phyloP scores from a whole-genome alignment of 148 eudicot species.

The Vaccinium macrocarpon region DNA sequence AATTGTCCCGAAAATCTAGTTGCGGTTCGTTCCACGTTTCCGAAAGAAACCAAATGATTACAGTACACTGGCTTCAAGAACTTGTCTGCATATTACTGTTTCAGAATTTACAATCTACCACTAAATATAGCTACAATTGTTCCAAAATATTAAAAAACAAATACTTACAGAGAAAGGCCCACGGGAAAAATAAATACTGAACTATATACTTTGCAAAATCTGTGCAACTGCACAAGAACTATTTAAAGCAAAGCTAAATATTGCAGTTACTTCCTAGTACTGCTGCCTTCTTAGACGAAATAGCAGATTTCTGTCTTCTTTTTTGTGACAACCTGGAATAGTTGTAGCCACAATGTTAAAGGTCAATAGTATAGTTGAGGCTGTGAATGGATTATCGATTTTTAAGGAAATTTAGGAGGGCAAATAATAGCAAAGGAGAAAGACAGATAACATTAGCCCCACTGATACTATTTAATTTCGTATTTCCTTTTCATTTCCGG shows the following conservation, averaged over 20 bases:
- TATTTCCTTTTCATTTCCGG: neutral
- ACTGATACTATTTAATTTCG: neutral
- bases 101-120: no score
- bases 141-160: neutral
- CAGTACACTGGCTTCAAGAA: no score
- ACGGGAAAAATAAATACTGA: neutral
- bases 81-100: no score
- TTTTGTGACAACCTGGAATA: conserved; percentile 32
- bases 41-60: no score
- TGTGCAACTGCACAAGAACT: neutral
- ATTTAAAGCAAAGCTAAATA: neutral
- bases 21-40: no score
- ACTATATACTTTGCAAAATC: neutral
- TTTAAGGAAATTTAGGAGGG: neutral
- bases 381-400: neutral
- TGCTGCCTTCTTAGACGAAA: conserved; percentile 26
- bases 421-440: neutral
- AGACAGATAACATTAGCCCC: neutral
- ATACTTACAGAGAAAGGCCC: neutral
- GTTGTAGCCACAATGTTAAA: neutral
- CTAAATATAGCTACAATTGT: no score
- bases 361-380: neutral
- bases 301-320: conserved; percentile 19
- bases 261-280: conserved; percentile 12
- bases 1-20: no score